These are phyloP conservation scores for Ustilago loliicola DNA, from an alignment of 1,284 basidiomycete species.

Conservation along the genomic window DNA sequence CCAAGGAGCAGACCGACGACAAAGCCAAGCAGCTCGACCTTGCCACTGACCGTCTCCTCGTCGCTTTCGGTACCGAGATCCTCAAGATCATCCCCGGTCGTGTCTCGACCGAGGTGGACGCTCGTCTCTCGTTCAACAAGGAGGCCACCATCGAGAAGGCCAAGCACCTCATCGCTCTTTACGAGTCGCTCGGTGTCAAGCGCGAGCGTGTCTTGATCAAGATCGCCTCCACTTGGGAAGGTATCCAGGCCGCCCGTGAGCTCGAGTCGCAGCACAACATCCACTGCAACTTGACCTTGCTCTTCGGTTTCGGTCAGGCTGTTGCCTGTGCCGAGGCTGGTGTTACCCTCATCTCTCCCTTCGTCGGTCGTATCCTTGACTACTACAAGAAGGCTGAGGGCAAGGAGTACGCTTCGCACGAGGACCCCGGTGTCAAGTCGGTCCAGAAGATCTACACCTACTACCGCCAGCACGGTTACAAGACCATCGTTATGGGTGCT, in stretches of 20 bases:
- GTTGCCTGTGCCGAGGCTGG: slow-evolving; percentile 98
- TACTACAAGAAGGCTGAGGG: slow-evolving; percentile 69
- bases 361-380: slow-evolving; percentile 84
- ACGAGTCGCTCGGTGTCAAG: slow-evolving; percentile 88
- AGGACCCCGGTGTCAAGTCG: slow-evolving; percentile 96
- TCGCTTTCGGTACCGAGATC: slow-evolving; percentile 97
- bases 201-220: slow-evolving; percentile 95
- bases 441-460: slow-evolving; percentile 95
- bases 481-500: slow-evolving; percentile 99
- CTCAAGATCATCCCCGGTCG: slow-evolving; percentile 95
- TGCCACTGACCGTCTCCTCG: slow-evolving; percentile 90
- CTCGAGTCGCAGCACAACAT: slow-evolving; percentile 89
- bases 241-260: slow-evolving; percentile 97
- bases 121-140: slow-evolving; percentile 95
- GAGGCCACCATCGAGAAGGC: slow-evolving; percentile 87
- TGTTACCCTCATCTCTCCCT: slow-evolving; percentile 98
- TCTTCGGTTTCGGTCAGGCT: slow-evolving; percentile 98
- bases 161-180: slow-evolving; percentile 90
- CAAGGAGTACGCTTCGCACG: slow-evolving; percentile 70
- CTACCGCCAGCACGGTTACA: slow-evolving; percentile 99
- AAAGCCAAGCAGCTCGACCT: slow-evolving; percentile 72
- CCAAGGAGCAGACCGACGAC: slow-evolving; percentile 78
- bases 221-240: slow-evolving; percentile 99
- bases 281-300: slow-evolving; percentile 97
- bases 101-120: slow-evolving; percentile 99